Base-by-base conservation (phyloP, 768 basidiomycete species). In the Boletellus emodensis region DNA sequence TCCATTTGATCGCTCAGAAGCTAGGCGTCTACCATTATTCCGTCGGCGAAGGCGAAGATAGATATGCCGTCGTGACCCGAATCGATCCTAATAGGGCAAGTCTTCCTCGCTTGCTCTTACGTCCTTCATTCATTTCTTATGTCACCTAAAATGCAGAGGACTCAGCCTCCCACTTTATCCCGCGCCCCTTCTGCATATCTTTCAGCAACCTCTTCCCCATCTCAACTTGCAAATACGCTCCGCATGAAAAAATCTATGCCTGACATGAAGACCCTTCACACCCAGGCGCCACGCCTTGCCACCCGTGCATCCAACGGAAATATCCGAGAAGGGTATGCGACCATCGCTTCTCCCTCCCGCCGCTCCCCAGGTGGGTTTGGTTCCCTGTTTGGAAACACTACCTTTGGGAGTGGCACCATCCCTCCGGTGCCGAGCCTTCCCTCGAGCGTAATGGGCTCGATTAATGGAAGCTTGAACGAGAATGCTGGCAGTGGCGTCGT, bases 181-280 rank as follows among this genome's bases (percentile, higher is more conserved):
- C 85, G 90, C 41, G 84, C 86, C 5, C 88, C 89, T 15, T 90
- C 90, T 11, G 83, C 87, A 9, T 92, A 90, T 64, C 78, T 91
- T 20, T 77, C 80, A 12, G 78, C 85, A 17, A 70, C 79, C 6
- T 69, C 72, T 48, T 65, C 67, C 61, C 63, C 62, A 57, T 72
- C 73, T 57, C 75, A 69, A 57, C 76, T 73, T 41, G 67, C 68
- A 15, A 72, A 62, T 47, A 75, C 82, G 37, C 79, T 97, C 48
- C 85, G 94, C 37, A 83, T 86, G 69, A 98, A 98, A 77, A 96
- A 96, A 72, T 95, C 93, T 20, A 98, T 98, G 96, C 96, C 96
- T 3, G 93, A 97, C 70, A 84, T 97, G 83, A 90, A 90, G 72
- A 87, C 87, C 14, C 70, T 92, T 56, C 90, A 90, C 53, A 76